phyloP scores from a whole-genome alignment of 768 basidiomycete genomes.

The Podaxis mareebaensis region DNA sequence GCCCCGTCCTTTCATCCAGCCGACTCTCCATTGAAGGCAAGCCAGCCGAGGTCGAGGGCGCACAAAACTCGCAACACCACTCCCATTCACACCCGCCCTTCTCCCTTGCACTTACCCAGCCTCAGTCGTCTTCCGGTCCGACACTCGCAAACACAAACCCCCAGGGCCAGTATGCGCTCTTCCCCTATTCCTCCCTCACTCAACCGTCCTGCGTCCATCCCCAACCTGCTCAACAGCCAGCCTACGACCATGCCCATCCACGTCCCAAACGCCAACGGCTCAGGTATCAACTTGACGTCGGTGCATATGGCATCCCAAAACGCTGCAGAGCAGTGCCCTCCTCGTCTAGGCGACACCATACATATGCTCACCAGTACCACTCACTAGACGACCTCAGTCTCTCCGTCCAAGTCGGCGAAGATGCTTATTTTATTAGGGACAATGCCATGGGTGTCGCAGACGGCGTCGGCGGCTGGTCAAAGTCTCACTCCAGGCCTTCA shows the following conservation, averaged over 20 bases:
- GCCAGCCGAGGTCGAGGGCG: slow-evolving; percentile 18
- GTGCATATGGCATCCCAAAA: slow-evolving; percentile 88
- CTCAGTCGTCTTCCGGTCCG: slow-evolving; percentile 15
- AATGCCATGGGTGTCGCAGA: slow-evolving; percentile 95
- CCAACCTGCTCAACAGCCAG: slow-evolving; percentile 28
- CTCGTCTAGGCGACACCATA: slow-evolving; percentile 21
- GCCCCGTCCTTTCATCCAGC: slow-evolving; percentile 19
- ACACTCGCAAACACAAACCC: slow-evolving; percentile 9
- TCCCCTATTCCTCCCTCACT: slow-evolving; percentile 31
- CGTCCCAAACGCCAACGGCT: slow-evolving; percentile 30
- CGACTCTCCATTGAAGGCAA: slow-evolving; percentile 21
- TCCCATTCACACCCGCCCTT: slow-evolving; percentile 18
- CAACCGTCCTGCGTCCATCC: slow-evolving; percentile 30
- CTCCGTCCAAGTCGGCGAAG: slow-evolving; percentile 86
- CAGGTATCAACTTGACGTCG: slow-evolving; percentile 61
- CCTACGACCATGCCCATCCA: slow-evolving; percentile 26
- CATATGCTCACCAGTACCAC: slow-evolving; percentile 14
- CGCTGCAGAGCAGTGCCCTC: slow-evolving; percentile 25
- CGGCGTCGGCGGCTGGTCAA: slow-evolving; percentile 92
- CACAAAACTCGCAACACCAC: slow-evolving; percentile 18
- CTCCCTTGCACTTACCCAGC: slow-evolving; percentile 21
- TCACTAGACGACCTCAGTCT: slow-evolving; percentile 38
- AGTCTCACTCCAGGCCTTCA: slow-evolving; percentile 23
- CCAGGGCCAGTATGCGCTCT: slow-evolving; percentile 29
- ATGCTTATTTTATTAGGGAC: slow-evolving; percentile 81